Percentiles rank a stretch among this genome's conserved stretches.
Evolutionary conservation across 2,329 filamentous ascomycete species (phyloP).

Genomic region (Mycocentrospora acerina): DNA sequence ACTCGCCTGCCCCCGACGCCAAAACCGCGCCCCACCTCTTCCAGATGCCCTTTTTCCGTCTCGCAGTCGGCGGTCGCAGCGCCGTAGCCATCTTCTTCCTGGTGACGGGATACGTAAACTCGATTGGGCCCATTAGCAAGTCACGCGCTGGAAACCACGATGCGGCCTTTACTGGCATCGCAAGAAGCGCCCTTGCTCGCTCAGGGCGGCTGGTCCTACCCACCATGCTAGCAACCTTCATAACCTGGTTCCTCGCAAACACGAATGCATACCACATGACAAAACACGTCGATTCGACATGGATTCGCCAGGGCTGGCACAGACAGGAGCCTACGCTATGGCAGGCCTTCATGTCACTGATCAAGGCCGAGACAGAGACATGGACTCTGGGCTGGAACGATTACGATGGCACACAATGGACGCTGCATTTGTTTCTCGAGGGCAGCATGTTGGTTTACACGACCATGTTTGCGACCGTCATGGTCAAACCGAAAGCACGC

Average conservation of each 20-base stretch:
- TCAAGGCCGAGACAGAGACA: slow-evolving; percentile 34
- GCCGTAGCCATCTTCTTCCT: slow-evolving; percentile 44
- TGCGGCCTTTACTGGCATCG: slow-evolving; percentile 56
- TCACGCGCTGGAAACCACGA: slow-evolving; percentile 57
- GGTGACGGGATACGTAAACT: slow-evolving; percentile 67
- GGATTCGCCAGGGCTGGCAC: slow-evolving; percentile 51
- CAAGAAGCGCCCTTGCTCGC: slow-evolving; percentile 60
- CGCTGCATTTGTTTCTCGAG: slow-evolving; percentile 45
- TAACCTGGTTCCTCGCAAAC: slow-evolving; percentile 59
- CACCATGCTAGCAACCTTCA: slow-evolving; percentile 55
- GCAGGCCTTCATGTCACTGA: slow-evolving; percentile 32
- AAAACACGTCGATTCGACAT: slow-evolving; percentile 60
- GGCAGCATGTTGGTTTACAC: slow-evolving; percentile 47
- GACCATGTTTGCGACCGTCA: slow-evolving; percentile 44
- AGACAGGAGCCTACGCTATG: slow-evolving; percentile 37
- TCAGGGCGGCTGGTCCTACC: slow-evolving; percentile 61
- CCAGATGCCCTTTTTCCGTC: slow-evolving; percentile 61
- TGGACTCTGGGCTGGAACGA: slow-evolving; percentile 45
- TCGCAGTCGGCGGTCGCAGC: slow-evolving; percentile 55
- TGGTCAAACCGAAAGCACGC: slow-evolving; percentile 41
- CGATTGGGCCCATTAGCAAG: slow-evolving; percentile 61
- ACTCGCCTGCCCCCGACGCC: slow-evolving; percentile 44
- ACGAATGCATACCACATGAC: slow-evolving; percentile 60
- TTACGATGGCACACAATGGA: slow-evolving; percentile 49
- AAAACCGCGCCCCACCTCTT: slow-evolving; percentile 52